These are phyloP conservation scores for Blastobotrys americana DNA, from an alignment of 805 yeast species.

Conservation along the genomic window DNA sequence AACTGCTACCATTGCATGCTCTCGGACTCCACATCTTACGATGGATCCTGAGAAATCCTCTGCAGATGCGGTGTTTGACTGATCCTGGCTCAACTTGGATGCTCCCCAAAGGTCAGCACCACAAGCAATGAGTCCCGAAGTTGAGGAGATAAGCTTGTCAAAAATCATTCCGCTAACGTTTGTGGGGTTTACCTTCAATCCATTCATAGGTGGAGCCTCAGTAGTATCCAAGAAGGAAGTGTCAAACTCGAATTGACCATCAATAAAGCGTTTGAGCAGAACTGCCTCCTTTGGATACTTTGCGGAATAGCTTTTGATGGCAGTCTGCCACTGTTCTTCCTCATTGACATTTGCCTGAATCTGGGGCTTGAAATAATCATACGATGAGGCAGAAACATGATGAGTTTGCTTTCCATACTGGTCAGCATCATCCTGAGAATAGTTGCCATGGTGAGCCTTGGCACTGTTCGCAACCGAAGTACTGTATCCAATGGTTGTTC, in stretches of 20 bases:
- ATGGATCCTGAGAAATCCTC: slow-evolving; percentile 44
- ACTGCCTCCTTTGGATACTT: slow-evolving; percentile 28
- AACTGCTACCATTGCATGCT: slow-evolving; percentile 98
- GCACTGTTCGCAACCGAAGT: slow-evolving; percentile 29
- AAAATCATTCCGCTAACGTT: slow-evolving; percentile 19
- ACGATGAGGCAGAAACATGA: slow-evolving; percentile 26
- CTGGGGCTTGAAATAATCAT: slow-evolving; percentile 25
- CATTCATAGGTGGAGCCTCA: not conserved
- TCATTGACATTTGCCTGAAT: slow-evolving; percentile 8
- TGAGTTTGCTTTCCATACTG: slow-evolving; percentile 17
- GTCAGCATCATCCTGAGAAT: slow-evolving; percentile 28
- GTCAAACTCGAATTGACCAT: slow-evolving; percentile 30
- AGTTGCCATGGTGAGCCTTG: slow-evolving; percentile 34
- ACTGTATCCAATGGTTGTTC: slow-evolving; percentile 33
- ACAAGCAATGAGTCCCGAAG: slow-evolving; percentile 31
- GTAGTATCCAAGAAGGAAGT: slow-evolving; percentile 26
- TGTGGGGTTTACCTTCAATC: slow-evolving; percentile 3
- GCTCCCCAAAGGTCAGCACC: slow-evolving; percentile 32
- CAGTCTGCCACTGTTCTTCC: slow-evolving; percentile 24
- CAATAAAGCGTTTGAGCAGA: slow-evolving; percentile 26
- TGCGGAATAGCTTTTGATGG: slow-evolving; percentile 21
- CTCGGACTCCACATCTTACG: slow-evolving; percentile 95
- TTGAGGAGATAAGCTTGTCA: slow-evolving; percentile 25
- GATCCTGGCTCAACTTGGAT: slow-evolving; percentile 20
- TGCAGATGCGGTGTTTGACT: slow-evolving; percentile 20